phyloP scores from a whole-genome alignment of 2,329 filamentous ascomycete genomes.

The Setomelanomma holmii region DNA sequence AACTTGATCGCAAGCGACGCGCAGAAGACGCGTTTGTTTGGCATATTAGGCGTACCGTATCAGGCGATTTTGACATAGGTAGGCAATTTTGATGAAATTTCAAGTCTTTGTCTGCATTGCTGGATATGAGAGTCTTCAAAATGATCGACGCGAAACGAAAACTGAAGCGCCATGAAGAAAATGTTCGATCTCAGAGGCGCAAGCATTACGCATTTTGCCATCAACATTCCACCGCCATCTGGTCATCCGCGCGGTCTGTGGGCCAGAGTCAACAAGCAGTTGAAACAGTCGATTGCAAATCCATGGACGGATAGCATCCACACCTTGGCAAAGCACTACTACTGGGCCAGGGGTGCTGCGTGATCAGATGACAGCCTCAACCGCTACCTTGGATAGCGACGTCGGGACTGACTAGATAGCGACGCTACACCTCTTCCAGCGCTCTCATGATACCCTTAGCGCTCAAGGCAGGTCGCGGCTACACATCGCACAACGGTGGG shows the following conservation, averaged over 20 bases:
- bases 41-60: no score
- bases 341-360: conserved; percentile 22
- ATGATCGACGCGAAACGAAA: not conserved
- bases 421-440: conserved; percentile 17
- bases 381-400: conserved; percentile 34
- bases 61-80: no score
- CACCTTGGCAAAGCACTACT: conserved; percentile 33
- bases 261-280: conserved; percentile 19
- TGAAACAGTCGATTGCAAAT: conserved; percentile 27
- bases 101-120: no score
- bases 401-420: conserved; percentile 24
- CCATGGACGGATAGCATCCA: conserved; percentile 22
- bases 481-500: conserved; percentile 11
- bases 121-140: no score
- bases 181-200: not conserved
- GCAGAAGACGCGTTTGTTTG: not conserved
- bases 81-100: no score
- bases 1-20: not conserved
- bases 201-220: conserved; percentile 1
- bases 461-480: conserved; percentile 9
- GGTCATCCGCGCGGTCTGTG: conserved; percentile 9
- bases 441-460: conserved; percentile 3
- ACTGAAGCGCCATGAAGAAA: not conserved
- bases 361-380: conserved; percentile 44
- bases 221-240: conserved; percentile 1